Base-by-base conservation (phyloP, 2,329 filamentous ascomycete species). In the Aspergillus candidus region DNA sequence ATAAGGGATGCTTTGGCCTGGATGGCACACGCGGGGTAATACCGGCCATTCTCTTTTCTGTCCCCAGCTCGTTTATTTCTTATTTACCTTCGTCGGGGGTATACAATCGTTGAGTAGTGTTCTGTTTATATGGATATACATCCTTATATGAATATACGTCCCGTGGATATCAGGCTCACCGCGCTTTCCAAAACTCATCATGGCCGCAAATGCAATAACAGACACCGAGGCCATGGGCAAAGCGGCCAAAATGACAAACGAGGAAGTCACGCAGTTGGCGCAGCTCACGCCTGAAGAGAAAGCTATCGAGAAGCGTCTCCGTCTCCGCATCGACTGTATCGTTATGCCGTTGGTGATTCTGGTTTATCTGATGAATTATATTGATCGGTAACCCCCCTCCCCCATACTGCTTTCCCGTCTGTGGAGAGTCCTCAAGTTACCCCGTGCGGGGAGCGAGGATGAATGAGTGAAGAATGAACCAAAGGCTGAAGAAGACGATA, bases 361-460 rank as follows among this genome's bases (percentile, higher is more conserved):
- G 10, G 62, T 70, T 8, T 71, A 71, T 45, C 53, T 70, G 29
- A 69, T 71, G 66, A 71, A 70, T 53, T 71, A 70, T 38, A 69
- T 71, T 38, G 68, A 71, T 47, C 61, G 68, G 66, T 69, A 54
- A 57, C 13, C 2, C 35, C 31, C n/a, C 22, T 27, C 11, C 10
- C 6, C 32, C 4, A n/a, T 31, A 11, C 2, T 3, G 13, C n/a
- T 10, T 14, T 15, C 5, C 3, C 11, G 4, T 6, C 6, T 17
- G 4, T 11, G 4, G 4, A n/a, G 12, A 6, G 27, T 41, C 44
- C 38, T 45, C 29, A 6, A 4, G n/a, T 10, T 5, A 31, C 18
- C 13, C 27, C 4, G 27, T n/a, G 3, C 15, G 11, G 11, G 6
- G 27, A 3, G 27, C 6, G 33, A 11, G 11, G 40, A 38, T 31